Evolutionary conservation across 805 yeast species (phyloP).

Genomic region (Myxozyma monticola): DNA sequence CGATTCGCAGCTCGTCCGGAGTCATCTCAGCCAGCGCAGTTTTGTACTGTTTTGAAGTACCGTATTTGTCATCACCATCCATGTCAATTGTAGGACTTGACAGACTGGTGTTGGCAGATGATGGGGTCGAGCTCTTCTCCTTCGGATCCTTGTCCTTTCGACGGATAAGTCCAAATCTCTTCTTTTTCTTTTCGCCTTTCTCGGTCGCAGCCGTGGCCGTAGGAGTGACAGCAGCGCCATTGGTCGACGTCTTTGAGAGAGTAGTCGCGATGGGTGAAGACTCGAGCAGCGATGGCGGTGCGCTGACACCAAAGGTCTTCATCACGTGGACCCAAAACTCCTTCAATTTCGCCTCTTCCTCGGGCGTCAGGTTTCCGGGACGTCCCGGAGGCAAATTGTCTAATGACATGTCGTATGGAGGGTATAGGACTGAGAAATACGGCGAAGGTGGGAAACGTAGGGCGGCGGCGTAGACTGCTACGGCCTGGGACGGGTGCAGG

Average conservation of each 20-base stretch:
- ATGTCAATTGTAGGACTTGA: slow-evolving; percentile 15
- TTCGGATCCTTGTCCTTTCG: slow-evolving; percentile 26
- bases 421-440: slow-evolving; percentile 21
- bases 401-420: slow-evolving; percentile 25
- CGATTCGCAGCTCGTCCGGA: slow-evolving; percentile 51
- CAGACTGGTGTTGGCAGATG: slow-evolving; percentile 4
- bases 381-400: slow-evolving; percentile 38
- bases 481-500: slow-evolving; percentile 10
- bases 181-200: slow-evolving; percentile 25
- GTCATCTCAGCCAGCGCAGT: slow-evolving; percentile 53
- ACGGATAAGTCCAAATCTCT: slow-evolving; percentile 32
- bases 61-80: slow-evolving; percentile 29
- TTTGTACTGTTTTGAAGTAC: slow-evolving; percentile 42
- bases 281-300: slow-evolving; percentile 33
- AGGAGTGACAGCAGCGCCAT: slow-evolving; percentile 10
- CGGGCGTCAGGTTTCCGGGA: slow-evolving; percentile 41
- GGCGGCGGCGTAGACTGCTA: slow-evolving; percentile 8
- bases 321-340: slow-evolving; percentile 40
- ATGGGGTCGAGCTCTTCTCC: slow-evolving; percentile 9
- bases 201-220: slow-evolving; percentile 2
- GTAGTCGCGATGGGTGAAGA: slow-evolving; percentile 7
- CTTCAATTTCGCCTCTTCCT: slow-evolving; percentile 43
- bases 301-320: slow-evolving; percentile 26
- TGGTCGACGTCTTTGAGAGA: slow-evolving; percentile 8
- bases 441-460: slow-evolving; percentile 18